phyloP scores from a whole-genome alignment of 2,329 filamentous ascomycete species.

The Grosmannia huntii region DNA sequence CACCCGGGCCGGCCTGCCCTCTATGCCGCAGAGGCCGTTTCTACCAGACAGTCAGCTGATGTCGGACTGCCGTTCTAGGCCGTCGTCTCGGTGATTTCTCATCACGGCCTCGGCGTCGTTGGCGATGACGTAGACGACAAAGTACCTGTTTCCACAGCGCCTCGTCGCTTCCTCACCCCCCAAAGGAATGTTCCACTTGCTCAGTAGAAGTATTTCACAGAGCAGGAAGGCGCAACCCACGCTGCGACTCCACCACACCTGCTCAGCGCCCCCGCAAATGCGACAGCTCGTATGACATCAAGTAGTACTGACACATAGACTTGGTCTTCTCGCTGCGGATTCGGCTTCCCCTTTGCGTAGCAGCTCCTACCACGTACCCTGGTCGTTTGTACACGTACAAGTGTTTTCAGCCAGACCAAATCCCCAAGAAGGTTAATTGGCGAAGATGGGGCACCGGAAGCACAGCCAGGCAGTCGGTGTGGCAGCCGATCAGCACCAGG shows the following conservation, averaged over 20 bases:
- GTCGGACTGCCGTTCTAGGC: too few species aligned
- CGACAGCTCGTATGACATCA: neutral
- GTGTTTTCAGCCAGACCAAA: too few species aligned
- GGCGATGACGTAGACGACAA: too few species aligned
- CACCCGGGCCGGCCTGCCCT: too few species aligned
- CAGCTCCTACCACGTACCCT: too few species aligned
- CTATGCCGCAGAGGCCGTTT: too few species aligned
- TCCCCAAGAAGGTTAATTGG: neutral
- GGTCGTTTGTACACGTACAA: too few species aligned
- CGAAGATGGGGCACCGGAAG: neutral
- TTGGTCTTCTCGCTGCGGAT: neutral
- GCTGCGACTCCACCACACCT: neutral
- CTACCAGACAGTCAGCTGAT: too few species aligned
- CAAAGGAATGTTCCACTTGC: neutral
- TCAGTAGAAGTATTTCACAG: neutral
- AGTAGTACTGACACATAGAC: neutral
- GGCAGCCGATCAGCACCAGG: neutral
- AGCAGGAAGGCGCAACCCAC: neutral
- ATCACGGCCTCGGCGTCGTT: too few species aligned
- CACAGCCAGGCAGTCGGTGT: neutral
- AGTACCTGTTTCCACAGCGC: too few species aligned
- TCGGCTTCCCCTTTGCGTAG: neutral
- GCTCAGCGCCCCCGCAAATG: neutral
- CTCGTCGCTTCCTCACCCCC: too few species aligned
- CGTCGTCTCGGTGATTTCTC: too few species aligned